A percentile compares a stretch with the other conserved stretches of the same genome.
Conservation (phyloP, 2,329 filamentous ascomycete species). For the Orbilia oligospora region DNA sequence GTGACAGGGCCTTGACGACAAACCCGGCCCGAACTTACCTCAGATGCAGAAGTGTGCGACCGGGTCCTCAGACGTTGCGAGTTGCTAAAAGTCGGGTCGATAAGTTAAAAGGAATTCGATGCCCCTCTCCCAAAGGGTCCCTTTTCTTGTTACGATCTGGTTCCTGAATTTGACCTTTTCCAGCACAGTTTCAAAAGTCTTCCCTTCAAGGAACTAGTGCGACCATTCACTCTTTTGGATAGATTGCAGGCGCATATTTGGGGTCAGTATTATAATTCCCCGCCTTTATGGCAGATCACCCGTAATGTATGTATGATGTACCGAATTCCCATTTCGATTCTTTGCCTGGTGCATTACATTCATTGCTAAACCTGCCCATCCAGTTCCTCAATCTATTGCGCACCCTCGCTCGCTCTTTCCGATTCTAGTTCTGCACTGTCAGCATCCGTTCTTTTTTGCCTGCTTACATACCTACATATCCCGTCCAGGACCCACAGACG, state of each 20-base stretch:
- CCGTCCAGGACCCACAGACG: conserved; percentile 20
- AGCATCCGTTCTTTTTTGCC: conserved; percentile 37
- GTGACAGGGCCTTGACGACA: conserved; percentile 56
- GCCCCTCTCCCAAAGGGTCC: conserved; percentile 55
- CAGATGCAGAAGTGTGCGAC: conserved; percentile 34
- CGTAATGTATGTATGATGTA: conserved; percentile 44
- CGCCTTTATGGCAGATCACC: conserved; percentile 37
- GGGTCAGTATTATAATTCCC: conserved; percentile 53
- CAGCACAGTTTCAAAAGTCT: conserved; percentile 59
- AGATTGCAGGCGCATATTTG: conserved; percentile 52
- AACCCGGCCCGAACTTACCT: conserved; percentile 58
- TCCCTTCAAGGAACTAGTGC: conserved; percentile 44
- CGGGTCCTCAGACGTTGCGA: conserved; percentile 44
- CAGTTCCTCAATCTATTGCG: conserved; percentile 34
- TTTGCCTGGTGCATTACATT: conserved; percentile 22
- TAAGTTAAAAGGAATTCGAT: conserved; percentile 61
- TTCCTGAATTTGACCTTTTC: conserved; percentile 48
- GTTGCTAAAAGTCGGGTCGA: conserved; percentile 30
- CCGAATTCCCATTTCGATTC: conserved; percentile 44
- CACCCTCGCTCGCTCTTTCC: conserved; percentile 44
- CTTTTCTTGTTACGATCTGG: conserved; percentile 56
- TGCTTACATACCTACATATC: conserved; percentile 34
- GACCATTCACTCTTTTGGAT: conserved; percentile 47
- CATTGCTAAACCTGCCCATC: conserved; percentile 52
- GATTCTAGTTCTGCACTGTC: conserved; percentile 18